Percentiles rank a stretch among this genome's conserved stretches.
Conservation (phyloP, 371 early-diverging fungal genomes). For the Syncephalastrum racemosum region DNA sequence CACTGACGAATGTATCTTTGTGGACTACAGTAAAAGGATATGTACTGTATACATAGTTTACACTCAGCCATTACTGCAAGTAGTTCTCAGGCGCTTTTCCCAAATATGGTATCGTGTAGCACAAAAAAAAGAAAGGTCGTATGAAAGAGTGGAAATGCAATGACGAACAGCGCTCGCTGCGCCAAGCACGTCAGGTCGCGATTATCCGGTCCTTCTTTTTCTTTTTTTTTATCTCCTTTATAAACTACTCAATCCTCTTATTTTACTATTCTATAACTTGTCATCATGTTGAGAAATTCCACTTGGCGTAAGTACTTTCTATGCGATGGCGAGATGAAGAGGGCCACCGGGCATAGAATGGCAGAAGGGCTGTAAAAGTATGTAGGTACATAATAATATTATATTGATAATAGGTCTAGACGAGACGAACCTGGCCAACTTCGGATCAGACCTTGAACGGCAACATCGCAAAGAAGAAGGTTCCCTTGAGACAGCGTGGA, state of each 20-base stretch:
- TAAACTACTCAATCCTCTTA: neutral
- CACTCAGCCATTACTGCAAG: no score
- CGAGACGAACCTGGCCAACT: conserved; percentile 73
- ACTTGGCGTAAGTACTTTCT: conserved; percentile 24
- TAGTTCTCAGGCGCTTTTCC: no score
- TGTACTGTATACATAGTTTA: no score
- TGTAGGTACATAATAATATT: neutral
- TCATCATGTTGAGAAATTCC: conserved; percentile 28
- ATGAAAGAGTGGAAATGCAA: no score
- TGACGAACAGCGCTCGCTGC: no score
- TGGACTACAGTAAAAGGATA: no score
- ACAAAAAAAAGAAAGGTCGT: no score
- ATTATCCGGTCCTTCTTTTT: conserved; percentile 8
- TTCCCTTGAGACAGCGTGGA: conserved; percentile 73
- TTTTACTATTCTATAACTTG: conserved; percentile 2
- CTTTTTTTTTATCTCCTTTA: neutral
- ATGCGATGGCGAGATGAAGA: neutral
- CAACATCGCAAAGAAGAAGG: conserved; percentile 71
- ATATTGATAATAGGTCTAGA: conserved; percentile 47
- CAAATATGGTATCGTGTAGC: no score
- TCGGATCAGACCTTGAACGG: conserved; percentile 71
- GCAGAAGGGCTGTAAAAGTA: neutral
- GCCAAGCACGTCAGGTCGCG: neutral
- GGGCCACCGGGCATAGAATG: neutral
- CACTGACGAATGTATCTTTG: no score